Conservation (phyloP, 495 filamentous ascomycete genomes). For the Parmelia sp. region DNA sequence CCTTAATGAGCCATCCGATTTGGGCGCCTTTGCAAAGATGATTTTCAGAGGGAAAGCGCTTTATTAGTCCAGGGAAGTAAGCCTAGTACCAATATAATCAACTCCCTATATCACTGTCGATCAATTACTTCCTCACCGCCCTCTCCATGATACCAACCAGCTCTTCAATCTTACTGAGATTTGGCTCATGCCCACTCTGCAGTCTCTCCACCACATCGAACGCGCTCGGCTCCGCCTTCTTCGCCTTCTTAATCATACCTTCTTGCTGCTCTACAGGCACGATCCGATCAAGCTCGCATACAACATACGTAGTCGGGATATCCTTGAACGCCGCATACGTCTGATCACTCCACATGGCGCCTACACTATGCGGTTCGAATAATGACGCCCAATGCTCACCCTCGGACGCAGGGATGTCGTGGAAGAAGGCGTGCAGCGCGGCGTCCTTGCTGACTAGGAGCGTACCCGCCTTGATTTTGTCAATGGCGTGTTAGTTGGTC, state of each 20-base stretch:
- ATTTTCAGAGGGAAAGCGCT: too few relatives aligned
- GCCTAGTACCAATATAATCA: too few relatives aligned
- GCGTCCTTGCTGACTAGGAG: not conserved
- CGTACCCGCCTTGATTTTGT: not conserved
- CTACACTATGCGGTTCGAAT: constrained; percentile 4
- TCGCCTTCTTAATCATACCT: not conserved
- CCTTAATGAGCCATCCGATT: too few relatives aligned
- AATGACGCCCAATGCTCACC: not conserved
- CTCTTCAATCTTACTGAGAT: not conserved
- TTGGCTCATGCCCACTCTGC: not conserved
- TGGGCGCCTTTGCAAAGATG: too few relatives aligned
- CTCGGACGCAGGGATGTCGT: not conserved
- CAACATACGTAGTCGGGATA: not conserved
- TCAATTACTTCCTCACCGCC: not conserved
- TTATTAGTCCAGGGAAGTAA: too few relatives aligned
- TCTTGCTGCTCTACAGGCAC: constrained; percentile 1
- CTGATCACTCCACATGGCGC: constrained; percentile 8
- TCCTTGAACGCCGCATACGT: not conserved
- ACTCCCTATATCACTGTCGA: too few relatives aligned
- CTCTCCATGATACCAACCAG: not conserved
- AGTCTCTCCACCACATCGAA: constrained; percentile 6
- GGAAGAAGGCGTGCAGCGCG: not conserved
- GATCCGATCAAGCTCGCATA: not conserved
- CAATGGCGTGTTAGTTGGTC: not conserved
- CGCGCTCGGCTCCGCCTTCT: not conserved